These are phyloP conservation scores for Magnusiomyces suaveolens DNA, from an alignment of 1,139 yeast species.

Conservation along the genomic window DNA sequence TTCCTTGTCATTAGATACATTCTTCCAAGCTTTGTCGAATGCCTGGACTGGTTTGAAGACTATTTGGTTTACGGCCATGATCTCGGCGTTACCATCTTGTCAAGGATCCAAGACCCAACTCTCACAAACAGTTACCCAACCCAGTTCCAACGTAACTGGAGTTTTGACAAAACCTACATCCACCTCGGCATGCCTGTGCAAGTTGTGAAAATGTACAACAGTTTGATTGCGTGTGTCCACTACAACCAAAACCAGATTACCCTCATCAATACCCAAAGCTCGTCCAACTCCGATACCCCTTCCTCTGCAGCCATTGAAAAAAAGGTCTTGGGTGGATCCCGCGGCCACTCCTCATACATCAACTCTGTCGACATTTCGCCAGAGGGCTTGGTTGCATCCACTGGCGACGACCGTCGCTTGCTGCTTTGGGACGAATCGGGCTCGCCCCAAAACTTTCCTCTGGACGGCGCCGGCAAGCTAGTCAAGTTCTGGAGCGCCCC, in stretches of 20 bases:
- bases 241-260: constrained; percentile 21
- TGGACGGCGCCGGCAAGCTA: constrained; percentile 24
- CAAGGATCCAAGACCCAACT: constrained; percentile 4
- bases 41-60: constrained; percentile 22
- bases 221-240: constrained; percentile 23
- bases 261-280: constrained; percentile 10
- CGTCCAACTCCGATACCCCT: background rate
- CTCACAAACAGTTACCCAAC: constrained; percentile 12
- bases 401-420: constrained; percentile 30
- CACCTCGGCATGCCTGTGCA: constrained; percentile 21
- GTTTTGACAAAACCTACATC: constrained; percentile 13
- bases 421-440: constrained; percentile 25
- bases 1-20: constrained; percentile 9
- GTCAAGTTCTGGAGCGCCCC: constrained; percentile 31
- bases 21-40: constrained; percentile 18
- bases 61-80: constrained; percentile 23
- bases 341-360: constrained; percentile 26
- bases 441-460: constrained; percentile 17
- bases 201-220: constrained; percentile 17
- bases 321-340: constrained; percentile 7
- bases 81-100: constrained; percentile 21
- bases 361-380: constrained; percentile 30
- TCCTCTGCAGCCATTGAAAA: background rate
- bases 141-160: constrained; percentile 17
- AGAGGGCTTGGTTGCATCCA: constrained; percentile 27